Evolutionary conservation across 2,329 filamentous ascomycete genomes (phyloP), one percentile per base, ranked within the genome.

Genomic region (Microsporum audouinii): DNA sequence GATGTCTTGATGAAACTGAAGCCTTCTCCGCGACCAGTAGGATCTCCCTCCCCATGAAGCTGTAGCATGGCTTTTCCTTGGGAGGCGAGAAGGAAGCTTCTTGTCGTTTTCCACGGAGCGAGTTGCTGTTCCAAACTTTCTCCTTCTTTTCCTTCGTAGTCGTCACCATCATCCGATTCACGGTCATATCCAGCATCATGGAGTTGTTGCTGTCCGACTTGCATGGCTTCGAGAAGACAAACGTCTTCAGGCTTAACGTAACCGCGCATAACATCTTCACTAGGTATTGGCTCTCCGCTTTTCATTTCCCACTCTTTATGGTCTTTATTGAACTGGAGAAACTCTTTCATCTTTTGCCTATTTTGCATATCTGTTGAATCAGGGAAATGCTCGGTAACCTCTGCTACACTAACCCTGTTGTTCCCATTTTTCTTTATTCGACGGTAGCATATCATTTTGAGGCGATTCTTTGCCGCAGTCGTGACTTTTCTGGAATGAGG

Each of bases 1-100:
- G 90, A 95, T 0, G 91, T 96, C 70, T 94, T 91, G 73, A 99
- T 91, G 73, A 99, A 96, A 71, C 89, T 96, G 78, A 97, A 96
- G 1, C 89, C 94, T 63, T 96, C 85, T 1, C 94, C 94, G 68
- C 91, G 88, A 29, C 91, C 91, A 0, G 92, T 96, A 2, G 94
- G 94, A 71, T 99, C 94, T 61, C 94, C 94, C 66, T 95, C 89
- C 23, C 94, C 94, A 68, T 96, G 91, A 10, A 99, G 82, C 67
- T 91, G 88, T 53, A 99, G 82, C 94, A 99, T 99, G 2, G 94
- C 94, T 72, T 99, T 99, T 62, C 91, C 90, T 63, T 91, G 87
- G 57, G 89, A 92, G 1, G 94, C 94, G 66, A 96, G 88, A 62
- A 96, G 83, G 75, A 99, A 99, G 63, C 95, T 95, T 76, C 96